These are phyloP conservation scores for Musa itinerans DNA, from an alignment of 176 grass and related monocot species.

Conservation along the genomic window DNA sequence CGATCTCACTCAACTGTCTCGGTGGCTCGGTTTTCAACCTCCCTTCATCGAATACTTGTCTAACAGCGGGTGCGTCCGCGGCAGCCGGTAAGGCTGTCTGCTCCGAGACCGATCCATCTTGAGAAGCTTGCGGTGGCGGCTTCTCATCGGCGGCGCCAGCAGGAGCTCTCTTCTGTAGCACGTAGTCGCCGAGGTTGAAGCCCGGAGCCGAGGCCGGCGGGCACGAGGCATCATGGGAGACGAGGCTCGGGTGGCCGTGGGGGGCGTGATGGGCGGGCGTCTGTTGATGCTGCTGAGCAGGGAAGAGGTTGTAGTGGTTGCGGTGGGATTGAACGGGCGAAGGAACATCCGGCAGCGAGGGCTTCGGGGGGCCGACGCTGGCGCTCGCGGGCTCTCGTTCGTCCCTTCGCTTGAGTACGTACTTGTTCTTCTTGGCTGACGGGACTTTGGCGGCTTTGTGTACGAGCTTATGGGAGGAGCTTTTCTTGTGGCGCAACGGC, in stretches of 20 bases:
- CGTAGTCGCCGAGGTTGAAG: conserved; percentile 6
- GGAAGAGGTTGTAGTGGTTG: background rate
- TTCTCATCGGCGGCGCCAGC: background rate
- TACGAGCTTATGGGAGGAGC: conserved; percentile 22
- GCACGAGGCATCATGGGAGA: conserved; percentile 28
- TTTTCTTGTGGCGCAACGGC: conserved; percentile 29
- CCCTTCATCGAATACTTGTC: background rate
- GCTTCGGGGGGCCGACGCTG: background rate
- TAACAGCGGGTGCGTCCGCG: background rate
- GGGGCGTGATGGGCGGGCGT: conserved; percentile 1
- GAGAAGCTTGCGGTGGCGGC: background rate
- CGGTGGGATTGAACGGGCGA: background rate
- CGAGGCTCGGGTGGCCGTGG: background rate
- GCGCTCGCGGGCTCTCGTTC: background rate
- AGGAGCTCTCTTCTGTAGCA: conserved; percentile 37
- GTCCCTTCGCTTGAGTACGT: conserved; percentile 85
- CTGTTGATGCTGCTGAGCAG: background rate
- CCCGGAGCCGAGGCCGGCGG: background rate
- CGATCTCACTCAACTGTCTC: background rate
- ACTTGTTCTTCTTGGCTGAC: conserved; percentile 68
- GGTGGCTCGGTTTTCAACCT: background rate
- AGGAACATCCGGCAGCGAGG: conserved; percentile 5
- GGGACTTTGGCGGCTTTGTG: conserved; percentile 29
- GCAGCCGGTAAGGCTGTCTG: background rate
- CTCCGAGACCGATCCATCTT: background rate